These are phyloP conservation scores for Grosmannia serpens DNA, from an alignment of 2,329 filamentous ascomycete species.

Conservation along the genomic window DNA sequence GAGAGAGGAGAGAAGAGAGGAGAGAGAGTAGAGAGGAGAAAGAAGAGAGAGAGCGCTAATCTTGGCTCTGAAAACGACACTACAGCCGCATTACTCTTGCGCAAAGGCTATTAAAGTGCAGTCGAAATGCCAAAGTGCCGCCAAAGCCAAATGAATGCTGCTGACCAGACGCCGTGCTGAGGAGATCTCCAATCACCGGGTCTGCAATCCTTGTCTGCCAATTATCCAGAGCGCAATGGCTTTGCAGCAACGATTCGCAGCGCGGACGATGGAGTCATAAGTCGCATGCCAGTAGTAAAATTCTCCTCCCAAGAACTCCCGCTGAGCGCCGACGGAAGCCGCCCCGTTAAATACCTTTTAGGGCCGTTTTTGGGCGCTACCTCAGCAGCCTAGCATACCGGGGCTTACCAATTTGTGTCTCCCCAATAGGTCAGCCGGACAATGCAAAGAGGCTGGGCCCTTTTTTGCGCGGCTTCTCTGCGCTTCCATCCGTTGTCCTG, in stretches of 20 bases:
- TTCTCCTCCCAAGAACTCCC: background rate
- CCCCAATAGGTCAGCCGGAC: background rate
- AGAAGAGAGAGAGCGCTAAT: background rate
- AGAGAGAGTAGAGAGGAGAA: no score
- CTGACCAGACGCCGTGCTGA: background rate
- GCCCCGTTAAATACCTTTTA: background rate
- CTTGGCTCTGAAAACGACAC: no score
- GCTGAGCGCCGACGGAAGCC: background rate
- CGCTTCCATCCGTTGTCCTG: background rate
- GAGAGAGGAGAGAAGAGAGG: no score
- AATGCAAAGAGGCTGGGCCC: no score
- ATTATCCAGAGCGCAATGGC: background rate
- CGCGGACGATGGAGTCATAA: background rate
- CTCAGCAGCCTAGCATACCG: background rate
- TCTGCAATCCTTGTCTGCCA: background rate
- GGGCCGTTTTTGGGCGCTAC: background rate
- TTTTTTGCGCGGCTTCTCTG: background rate
- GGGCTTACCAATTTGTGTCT: background rate
- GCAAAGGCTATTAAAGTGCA: no score
- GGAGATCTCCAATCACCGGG: background rate
- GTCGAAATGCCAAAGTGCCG: no score
- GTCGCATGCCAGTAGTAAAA: background rate
- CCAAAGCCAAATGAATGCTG: background rate
- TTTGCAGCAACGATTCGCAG: background rate
- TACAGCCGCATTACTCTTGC: background rate